Percentiles rank a stretch among this genome's conserved stretches.
phyloP scores from a whole-genome alignment of 768 basidiomycete species.

The Cubamyces sp. region DNA sequence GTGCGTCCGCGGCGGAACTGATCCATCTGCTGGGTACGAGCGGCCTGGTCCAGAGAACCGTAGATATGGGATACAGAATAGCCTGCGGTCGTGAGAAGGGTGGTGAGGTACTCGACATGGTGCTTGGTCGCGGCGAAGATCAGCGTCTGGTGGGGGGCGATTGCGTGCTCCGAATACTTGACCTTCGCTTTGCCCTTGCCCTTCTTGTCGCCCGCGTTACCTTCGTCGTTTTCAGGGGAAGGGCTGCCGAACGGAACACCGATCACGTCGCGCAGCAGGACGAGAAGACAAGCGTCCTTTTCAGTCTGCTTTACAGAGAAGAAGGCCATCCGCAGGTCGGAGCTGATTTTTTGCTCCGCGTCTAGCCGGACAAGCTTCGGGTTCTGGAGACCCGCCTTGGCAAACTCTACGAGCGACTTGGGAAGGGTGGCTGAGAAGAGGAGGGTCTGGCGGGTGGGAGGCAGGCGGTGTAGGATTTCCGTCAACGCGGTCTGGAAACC shows the following conservation, averaged over 20 bases:
- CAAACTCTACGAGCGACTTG: conserved; percentile 94
- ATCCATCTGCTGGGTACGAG: conserved; percentile 89
- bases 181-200: conserved; percentile 55
- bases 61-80: conserved; percentile 95
- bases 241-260: conserved; percentile 65
- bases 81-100: conserved; percentile 75
- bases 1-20: conserved; percentile 82
- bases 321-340: conserved; percentile 93
- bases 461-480: conserved; percentile 90
- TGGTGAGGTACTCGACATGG: conserved; percentile 92
- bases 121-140: conserved; percentile 98
- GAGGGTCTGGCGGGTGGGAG: conserved; percentile 84
- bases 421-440: conserved; percentile 97
- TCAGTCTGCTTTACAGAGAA: conserved; percentile 90
- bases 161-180: conserved; percentile 47
- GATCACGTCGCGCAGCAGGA: conserved; percentile 86
- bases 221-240: conserved; percentile 32
- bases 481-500: conserved; percentile 92
- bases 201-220: conserved; percentile 40
- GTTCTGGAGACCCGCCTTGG: conserved; percentile 93
- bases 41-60: conserved; percentile 91
- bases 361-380: conserved; percentile 97
- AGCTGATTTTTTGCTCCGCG: conserved; percentile 92
- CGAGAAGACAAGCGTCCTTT: conserved; percentile 89
- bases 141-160: conserved; percentile 87